Conservation (phyloP, 192 early-diverging fungal species). For the Coemansia sp. region DNA sequence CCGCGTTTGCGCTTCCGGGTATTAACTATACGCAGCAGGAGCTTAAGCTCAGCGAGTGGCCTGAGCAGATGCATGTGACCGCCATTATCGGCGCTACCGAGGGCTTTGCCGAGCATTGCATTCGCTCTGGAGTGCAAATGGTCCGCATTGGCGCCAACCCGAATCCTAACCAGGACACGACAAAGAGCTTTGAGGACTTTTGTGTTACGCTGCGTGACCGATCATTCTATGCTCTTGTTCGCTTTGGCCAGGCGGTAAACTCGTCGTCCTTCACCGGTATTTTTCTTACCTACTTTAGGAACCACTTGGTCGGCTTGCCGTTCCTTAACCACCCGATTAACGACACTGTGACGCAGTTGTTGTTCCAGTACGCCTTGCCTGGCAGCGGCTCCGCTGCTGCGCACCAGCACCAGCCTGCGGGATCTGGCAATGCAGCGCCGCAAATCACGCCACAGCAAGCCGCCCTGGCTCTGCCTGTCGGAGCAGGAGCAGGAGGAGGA, state of each 20-base stretch:
- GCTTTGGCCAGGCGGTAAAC: neutral
- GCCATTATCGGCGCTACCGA: conserved; percentile 10
- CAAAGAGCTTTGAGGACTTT: conserved; percentile 41
- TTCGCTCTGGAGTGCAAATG: conserved; percentile 16
- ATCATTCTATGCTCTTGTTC: conserved; percentile 23
- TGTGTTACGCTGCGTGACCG: conserved; percentile 30
- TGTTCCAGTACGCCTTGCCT: conserved; percentile 8
- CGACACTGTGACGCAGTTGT: neutral
- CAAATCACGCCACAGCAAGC: conserved; percentile 29
- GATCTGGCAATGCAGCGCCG: neutral
- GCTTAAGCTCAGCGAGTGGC: conserved; percentile 36
- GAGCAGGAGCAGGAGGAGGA: no score
- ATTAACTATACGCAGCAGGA: conserved; percentile 20
- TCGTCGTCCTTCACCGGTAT: conserved; percentile 16
- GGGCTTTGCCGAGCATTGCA: conserved; percentile 29
- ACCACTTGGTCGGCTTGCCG: conserved; percentile 21
- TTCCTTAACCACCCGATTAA: conserved; percentile 27
- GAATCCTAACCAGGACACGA: conserved; percentile 8
- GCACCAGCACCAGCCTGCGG: neutral
- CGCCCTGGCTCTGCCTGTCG: conserved; percentile 7
- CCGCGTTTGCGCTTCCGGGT: conserved; percentile 9
- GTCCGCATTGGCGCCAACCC: conserved; percentile 21
- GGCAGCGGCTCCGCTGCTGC: neutral
- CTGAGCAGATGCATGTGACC: conserved; percentile 24
- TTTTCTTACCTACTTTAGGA: conserved; percentile 20